Percentiles rank a stretch among this genome's conserved stretches.
Conservation (phyloP, 2,329 filamentous ascomycete genomes). For the Fusarium metavorans region DNA sequence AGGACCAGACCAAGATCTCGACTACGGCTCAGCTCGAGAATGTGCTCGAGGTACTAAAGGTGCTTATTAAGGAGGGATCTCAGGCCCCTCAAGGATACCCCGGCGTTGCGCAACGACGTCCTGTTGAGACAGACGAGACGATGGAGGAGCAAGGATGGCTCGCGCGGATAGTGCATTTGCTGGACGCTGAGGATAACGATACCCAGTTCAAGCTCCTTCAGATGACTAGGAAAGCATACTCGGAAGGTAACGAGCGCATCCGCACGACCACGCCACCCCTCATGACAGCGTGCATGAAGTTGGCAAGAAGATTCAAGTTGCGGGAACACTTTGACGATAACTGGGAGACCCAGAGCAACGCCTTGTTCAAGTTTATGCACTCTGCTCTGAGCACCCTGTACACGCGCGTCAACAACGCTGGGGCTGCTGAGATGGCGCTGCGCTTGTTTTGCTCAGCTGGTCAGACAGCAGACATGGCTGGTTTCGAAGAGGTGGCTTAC, state of each 20-base stretch:
- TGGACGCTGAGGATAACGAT: constrained; percentile 87
- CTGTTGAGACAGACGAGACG: constrained; percentile 91
- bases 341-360: constrained; percentile 74
- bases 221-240: constrained; percentile 85
- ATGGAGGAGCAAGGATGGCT: constrained; percentile 98
- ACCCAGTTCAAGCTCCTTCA: constrained; percentile 95
- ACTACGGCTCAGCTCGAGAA: constrained; percentile 86
- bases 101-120: constrained; percentile 80
- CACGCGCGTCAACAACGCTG: constrained; percentile 80
- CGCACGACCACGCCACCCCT: constrained; percentile 95
- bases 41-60: constrained; percentile 87
- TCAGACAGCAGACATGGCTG: constrained; percentile 90
- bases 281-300: constrained; percentile 88
- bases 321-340: constrained; percentile 84
- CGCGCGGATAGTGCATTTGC: constrained; percentile 89
- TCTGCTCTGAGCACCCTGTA: constrained; percentile 88
- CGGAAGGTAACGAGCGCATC: constrained; percentile 93
- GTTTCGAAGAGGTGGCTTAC: constrained; percentile 95
- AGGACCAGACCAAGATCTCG: constrained; percentile 83
- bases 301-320: constrained; percentile 88
- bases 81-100: constrained; percentile 88
- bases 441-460: constrained; percentile 92
- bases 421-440: constrained; percentile 87
- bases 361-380: constrained; percentile 96
- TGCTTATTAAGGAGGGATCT: constrained; percentile 92